Base-by-base conservation (phyloP, 805 yeast genomes). In the Wickerhamiella bombiphila region DNA sequence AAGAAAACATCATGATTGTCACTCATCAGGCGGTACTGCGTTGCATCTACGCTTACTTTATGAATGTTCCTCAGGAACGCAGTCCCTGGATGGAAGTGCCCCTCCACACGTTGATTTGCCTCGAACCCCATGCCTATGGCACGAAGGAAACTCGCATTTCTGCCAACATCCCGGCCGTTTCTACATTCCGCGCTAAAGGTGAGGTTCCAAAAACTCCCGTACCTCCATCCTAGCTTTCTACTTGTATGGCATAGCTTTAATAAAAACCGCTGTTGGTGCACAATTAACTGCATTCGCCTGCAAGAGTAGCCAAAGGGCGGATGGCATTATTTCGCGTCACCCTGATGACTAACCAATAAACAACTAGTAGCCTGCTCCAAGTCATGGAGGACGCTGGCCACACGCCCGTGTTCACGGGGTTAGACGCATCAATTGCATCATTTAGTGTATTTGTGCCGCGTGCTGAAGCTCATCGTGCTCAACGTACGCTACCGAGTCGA, bases 41-140 rank as follows among this genome's bases (percentile, higher is more conserved):
- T 52, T 91, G 99, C 55, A 76, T 91, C 37, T 91, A 91, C 59
- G 97, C 98, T 5, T 91, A 91, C 59, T 91, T 86, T 55, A 91
- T 91, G 97, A 88, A 91, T 55, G 93, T 91, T 15, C 95, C 96
- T 3, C 97, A 88, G 57, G 95, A 88, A 51, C 88, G 83, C 57
- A 73, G 86, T 41, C 99, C 99, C 4, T 91, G 98, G 98, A 85
- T 91, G 94, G 82, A 93, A 29, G 93, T 91, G 42, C 99, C 99
- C 4, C 64, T 91, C 50, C 99, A 91, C 55, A 91, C 98, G 0
- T 63, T 91, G 56, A 91, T 91, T 52, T 80, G 83, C 54, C 65
- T 91, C 45, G 97, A 91, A 56, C 95, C 96, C n/a, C 69, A 93
- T 40, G 95, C 98, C 0, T 86, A 82, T 53, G 77, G 76, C 35